Base-by-base conservation (phyloP, 257 asterid species). In the Solanum tacnaense region DNA sequence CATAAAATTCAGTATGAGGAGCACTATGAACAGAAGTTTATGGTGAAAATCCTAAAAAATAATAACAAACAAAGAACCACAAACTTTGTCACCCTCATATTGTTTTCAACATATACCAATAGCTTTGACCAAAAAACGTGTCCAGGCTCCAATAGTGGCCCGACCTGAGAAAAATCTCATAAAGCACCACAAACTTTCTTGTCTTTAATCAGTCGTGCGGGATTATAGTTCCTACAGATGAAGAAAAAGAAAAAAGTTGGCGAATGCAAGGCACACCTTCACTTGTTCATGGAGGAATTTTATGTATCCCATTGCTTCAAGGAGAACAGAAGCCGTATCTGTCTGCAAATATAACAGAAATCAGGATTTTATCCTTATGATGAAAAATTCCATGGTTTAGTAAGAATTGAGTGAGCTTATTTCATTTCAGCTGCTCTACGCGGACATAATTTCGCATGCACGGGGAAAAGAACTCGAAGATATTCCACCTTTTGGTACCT, bases 281-380 rank as follows among this genome's bases (percentile, higher is more conserved):
- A 96, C 98, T 91, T 96, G 99, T 21, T 96, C 99, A 18, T 95
- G 99, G 52, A 96, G 96, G 93, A 96, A 96, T 25, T 85, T 92
- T 90, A 96, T 95, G 92, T 96, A 96, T 65, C 94, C 99, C 95
- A 94, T 91, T 39, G 98, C 98, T 88, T 95, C 98, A 7, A 89
- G 89, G 72, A 96, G 98, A 88, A 96, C 99, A 27, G 99, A 96
- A 67, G 98, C 98, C 3, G 98, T 94, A 90, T 96, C 99, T 3
- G 99, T 93, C 99, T 96, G 93, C 74, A 87, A 20, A 23, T 29
- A 67, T n/a, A 62, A 21, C 86, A 71, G 20, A 84, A 25, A 13
- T 32, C 84, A 11, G 21, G 9, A 29, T 38, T 29, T 10, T 46
- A 38, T 49, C 29, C 31, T 3, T 13, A 6, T 15, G 60, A 60